Conservation (phyloP, 2,329 filamentous ascomycete genomes). For the Elsinoe perseae region DNA sequence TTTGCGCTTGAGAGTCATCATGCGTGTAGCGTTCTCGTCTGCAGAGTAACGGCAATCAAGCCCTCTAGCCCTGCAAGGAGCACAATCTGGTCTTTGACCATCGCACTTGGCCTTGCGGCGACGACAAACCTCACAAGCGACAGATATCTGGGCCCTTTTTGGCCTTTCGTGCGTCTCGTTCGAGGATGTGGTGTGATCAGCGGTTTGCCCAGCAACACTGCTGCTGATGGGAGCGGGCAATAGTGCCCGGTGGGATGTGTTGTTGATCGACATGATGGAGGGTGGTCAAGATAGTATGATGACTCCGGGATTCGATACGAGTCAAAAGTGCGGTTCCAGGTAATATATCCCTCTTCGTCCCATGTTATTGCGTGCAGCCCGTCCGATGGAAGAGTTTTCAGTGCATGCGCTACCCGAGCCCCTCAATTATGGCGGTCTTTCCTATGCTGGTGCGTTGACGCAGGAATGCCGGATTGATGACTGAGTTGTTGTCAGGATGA, state of each 20-base stretch:
- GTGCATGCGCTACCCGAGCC: not conserved
- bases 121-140: slow-evolving; percentile 13
- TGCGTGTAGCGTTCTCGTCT: slow-evolving; percentile 5
- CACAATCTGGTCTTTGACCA: not conserved
- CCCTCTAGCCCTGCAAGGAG: not conserved
- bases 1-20: slow-evolving; percentile 13
- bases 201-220: not conserved
- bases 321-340: too few species aligned
- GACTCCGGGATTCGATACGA: not conserved
- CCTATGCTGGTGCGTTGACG: not conserved
- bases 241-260: not conserved
- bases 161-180: not conserved
- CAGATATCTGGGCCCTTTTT: slow-evolving; percentile 9
- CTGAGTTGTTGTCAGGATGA: not conserved
- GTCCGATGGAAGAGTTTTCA: not conserved
- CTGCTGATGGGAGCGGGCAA: not conserved
- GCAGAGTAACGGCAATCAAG: slow-evolving; percentile 9
- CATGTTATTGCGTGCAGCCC: not conserved
- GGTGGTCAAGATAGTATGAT: not conserved
- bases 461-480: not conserved
- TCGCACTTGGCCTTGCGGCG: slow-evolving; percentile 13
- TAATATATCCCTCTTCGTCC: not conserved
- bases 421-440: not conserved
- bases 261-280: not conserved
- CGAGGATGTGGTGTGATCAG: not conserved